Evolutionary conservation across 192 early-diverging fungal genomes (phyloP).

Genomic region (Backusella tuberculispora): DNA sequence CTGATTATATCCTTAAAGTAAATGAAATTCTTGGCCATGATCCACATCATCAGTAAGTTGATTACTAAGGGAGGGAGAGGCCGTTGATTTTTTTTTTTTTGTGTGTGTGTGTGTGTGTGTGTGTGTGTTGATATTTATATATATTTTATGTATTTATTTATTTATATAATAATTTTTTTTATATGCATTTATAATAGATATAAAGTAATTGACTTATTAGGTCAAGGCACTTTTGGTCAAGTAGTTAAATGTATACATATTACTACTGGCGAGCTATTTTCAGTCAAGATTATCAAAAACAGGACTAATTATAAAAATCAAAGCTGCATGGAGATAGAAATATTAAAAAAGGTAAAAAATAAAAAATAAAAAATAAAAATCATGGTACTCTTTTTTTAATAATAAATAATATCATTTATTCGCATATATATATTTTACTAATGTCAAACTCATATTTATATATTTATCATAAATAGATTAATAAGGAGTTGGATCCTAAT

Average conservation of each 20-base stretch:
- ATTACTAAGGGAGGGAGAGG: neutral
- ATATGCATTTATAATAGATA: constrained; percentile 56
- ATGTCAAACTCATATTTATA: neutral
- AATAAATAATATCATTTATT: neutral
- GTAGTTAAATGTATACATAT: constrained; percentile 95
- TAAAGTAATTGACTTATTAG: constrained; percentile 89
- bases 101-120: too few relatives aligned
- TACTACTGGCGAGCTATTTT: constrained; percentile 86
- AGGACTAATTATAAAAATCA: constrained; percentile 96
- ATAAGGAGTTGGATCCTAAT: constrained; percentile 79
- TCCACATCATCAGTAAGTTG: constrained; percentile 81
- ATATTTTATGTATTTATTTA: neutral
- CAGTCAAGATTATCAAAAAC: constrained; percentile 99
- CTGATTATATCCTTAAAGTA: constrained; percentile 95
- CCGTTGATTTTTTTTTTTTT: neutral
- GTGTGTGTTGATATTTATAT: neutral
- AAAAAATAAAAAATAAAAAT: too few relatives aligned
- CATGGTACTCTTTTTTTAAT: neutral
- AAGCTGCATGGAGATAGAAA: constrained; percentile 93
- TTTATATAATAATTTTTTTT: neutral
- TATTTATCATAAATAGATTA: constrained; percentile 62
- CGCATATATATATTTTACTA: neutral
- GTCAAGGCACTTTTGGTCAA: constrained; percentile 98
- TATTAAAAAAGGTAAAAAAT: constrained; percentile 74
- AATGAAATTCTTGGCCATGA: constrained; percentile 95